phyloP scores from a whole-genome alignment of 495 filamentous ascomycete species.

The Entonaema liquescens region DNA sequence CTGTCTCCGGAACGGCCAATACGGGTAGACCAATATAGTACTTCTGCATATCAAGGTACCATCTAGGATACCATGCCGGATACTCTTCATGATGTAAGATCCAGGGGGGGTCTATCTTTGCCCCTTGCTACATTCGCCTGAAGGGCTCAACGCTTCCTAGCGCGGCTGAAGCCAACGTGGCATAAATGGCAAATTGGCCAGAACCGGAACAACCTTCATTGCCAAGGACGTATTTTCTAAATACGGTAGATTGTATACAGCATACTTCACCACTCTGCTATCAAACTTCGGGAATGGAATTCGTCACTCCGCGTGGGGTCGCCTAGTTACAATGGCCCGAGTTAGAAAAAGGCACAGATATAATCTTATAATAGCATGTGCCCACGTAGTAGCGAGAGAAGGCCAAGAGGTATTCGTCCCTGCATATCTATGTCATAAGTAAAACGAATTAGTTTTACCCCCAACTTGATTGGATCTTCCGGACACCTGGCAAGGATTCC shows the following conservation, averaged over 20 bases:
- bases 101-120: constrained; percentile 11
- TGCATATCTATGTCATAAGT: constrained; percentile 24
- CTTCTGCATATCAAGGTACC: constrained; percentile 9
- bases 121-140: constrained; percentile 27
- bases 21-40: constrained; percentile 26
- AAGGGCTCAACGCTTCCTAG: constrained; percentile 14
- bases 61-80: constrained; percentile 13
- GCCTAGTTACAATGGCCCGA: constrained; percentile 13
- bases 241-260: constrained; percentile 6
- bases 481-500: constrained; percentile 34
- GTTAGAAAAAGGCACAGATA: constrained; percentile 24
- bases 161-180: constrained; percentile 38
- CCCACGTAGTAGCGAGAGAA: constrained; percentile 26
- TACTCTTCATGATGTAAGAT: constrained; percentile 32
- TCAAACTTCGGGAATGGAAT: constrained; percentile 36
- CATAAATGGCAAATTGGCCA: constrained; percentile 25
- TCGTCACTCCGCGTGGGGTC: constrained; percentile 36
- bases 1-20: constrained; percentile 34
- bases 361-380: constrained; percentile 33
- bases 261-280: background rate
- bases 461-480: constrained; percentile 26
- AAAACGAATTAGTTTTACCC: constrained; percentile 39
- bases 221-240: constrained; percentile 15
- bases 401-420: constrained; percentile 16
- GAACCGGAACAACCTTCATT: constrained; percentile 7